A percentile compares a stretch with the other conserved stretches of the same genome.
These are phyloP conservation scores for Parsonsia alboflavescens DNA, from an alignment of 257 asterid genomes.

Conservation along the genomic window DNA sequence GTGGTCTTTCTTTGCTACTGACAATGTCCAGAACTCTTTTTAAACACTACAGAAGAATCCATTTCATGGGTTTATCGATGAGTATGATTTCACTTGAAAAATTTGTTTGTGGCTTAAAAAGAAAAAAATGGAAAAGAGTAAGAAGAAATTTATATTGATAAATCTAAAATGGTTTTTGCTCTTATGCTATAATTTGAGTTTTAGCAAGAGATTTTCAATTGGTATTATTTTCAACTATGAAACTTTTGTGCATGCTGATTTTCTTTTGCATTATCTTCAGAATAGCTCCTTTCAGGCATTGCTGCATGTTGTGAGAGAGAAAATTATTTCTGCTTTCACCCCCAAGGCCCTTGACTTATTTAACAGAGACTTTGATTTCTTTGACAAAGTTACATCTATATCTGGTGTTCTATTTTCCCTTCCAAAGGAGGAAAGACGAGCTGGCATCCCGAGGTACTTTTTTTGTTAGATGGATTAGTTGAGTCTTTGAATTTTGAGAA, in stretches of 20 bases:
- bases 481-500: background rate
- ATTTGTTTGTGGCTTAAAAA: background rate
- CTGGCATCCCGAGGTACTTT: slow-evolving; percentile 82
- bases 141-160: background rate
- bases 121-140: background rate
- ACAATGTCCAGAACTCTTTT: no score
- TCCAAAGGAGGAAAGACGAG: slow-evolving; percentile 95
- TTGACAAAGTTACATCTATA: slow-evolving; percentile 96
- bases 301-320: slow-evolving; percentile 78
- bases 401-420: slow-evolving; percentile 90
- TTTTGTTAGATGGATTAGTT: background rate
- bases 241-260: slow-evolving; percentile 8
- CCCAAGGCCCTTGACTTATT: slow-evolving; percentile 71
- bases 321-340: slow-evolving; percentile 75
- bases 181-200: background rate
- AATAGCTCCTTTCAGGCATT: slow-evolving; percentile 61
- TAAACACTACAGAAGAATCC: no score
- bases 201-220: background rate
- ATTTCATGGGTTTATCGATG: background rate
- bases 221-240: background rate
- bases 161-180: background rate
- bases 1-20: background rate
- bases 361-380: slow-evolving; percentile 89
- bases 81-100: background rate
- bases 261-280: slow-evolving; percentile 41